phyloP scores from a whole-genome alignment of 164 flowering plant species.

The Dillenia turbinata region DNA sequence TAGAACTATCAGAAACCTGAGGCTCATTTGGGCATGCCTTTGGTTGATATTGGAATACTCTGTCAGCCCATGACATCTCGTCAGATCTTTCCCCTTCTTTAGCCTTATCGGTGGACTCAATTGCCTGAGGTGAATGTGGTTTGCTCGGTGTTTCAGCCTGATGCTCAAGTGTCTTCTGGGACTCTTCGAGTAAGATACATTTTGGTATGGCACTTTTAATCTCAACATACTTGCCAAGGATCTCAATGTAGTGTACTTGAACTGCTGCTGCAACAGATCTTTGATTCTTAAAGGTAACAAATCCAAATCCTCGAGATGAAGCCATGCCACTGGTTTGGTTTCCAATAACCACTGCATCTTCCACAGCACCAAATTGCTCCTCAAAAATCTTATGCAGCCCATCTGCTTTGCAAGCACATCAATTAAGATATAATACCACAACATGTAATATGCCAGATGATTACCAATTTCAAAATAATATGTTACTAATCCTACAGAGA shows the following conservation, averaged over 20 bases:
- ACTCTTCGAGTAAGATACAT: slow-evolving; percentile 9
- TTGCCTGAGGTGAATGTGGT: slow-evolving; percentile 2
- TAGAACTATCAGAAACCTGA: slow-evolving; percentile 1
- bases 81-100: slow-evolving; percentile 14
- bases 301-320: slow-evolving; percentile 57
- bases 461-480: no score
- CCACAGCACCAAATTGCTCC: slow-evolving; percentile 44
- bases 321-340: slow-evolving; percentile 19
- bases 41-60: slow-evolving; percentile 12
- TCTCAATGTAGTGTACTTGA: slow-evolving; percentile 31
- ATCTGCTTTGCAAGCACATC: slow-evolving; percentile 24
- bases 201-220: slow-evolving; percentile 42
- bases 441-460: not conserved
- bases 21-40: slow-evolving; percentile 4
- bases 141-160: slow-evolving; percentile 2
- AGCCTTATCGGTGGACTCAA: not conserved
- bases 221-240: slow-evolving; percentile 48
- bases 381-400: slow-evolving; percentile 31
- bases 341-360: slow-evolving; percentile 38
- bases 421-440: not conserved
- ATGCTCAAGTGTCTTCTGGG: slow-evolving; percentile 11
- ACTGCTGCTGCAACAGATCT: slow-evolving; percentile 43
- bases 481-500: no score
- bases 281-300: slow-evolving; percentile 44
- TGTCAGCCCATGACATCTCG: slow-evolving; percentile 29